phyloP scores from a whole-genome alignment of 305 asterid species.

The Caryopteris hybrid region DNA sequence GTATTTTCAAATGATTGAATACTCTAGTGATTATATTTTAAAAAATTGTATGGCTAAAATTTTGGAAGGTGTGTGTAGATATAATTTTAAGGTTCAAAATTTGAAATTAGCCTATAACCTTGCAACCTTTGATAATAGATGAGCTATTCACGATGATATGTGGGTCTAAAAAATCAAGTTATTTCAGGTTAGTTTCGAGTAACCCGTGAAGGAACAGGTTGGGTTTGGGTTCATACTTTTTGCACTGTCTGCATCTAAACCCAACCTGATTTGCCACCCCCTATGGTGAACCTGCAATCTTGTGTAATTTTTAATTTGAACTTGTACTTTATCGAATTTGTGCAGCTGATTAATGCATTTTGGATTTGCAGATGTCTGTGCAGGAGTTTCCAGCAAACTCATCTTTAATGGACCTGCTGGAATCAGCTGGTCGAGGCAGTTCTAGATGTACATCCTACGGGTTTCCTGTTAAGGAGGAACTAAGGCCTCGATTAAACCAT shows the following conservation, averaged over 20 bases:
- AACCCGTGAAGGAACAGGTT: no score
- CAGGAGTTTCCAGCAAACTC: slow-evolving; percentile 80
- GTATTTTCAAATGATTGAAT: no score
- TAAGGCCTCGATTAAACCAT: slow-evolving; percentile 78
- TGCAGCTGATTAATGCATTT: not conserved
- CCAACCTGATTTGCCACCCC: no score
- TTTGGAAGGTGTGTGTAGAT: not conserved
- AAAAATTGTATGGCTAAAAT: not conserved
- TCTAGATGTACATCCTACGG: slow-evolving; percentile 59
- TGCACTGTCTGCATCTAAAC: no score
- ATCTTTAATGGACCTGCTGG: slow-evolving; percentile 68
- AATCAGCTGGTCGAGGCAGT: slow-evolving; percentile 54
- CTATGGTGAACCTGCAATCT: not conserved
- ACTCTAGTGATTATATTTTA: no score
- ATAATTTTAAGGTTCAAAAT: no score
- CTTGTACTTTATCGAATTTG: not conserved
- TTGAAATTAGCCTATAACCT: not conserved
- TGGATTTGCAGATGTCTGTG: slow-evolving; percentile 80
- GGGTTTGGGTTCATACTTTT: no score
- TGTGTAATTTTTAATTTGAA: not conserved
- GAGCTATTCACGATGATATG: no score
- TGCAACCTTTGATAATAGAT: not conserved
- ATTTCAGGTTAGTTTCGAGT: no score
- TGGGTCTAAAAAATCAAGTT: no score
- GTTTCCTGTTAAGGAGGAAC: slow-evolving; percentile 69